These are phyloP conservation scores for Pseudocercospora fuligena DNA, from an alignment of 2,329 filamentous ascomycete genomes.

Conservation along the genomic window DNA sequence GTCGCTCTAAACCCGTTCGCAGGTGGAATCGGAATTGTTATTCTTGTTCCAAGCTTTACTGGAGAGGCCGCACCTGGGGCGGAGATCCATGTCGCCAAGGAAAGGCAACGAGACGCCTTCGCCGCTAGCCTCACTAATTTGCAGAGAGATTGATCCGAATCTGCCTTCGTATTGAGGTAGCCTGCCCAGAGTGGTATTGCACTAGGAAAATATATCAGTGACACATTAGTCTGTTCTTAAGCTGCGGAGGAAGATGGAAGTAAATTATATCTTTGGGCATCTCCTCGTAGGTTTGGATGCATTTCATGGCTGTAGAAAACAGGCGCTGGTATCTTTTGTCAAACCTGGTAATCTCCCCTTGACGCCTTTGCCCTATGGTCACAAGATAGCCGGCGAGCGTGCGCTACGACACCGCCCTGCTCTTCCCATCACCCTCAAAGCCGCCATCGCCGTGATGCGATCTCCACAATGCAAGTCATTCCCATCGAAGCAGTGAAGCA, in stretches of 20 bases:
- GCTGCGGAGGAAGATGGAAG: background rate
- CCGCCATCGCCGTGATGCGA: slow-evolving; percentile 7
- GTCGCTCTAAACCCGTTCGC: no score
- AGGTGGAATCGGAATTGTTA: no score
- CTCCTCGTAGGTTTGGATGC: slow-evolving; percentile 4
- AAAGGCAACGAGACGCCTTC: no score
- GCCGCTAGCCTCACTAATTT: no score
- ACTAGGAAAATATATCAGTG: background rate
- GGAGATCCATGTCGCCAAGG: no score
- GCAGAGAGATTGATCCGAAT: no score
- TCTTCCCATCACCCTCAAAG: slow-evolving; percentile 3
- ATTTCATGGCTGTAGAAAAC: slow-evolving; percentile 14
- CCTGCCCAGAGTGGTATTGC: background rate
- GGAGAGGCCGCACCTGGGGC: no score
- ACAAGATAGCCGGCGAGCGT: slow-evolving; percentile 7
- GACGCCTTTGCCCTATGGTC: slow-evolving; percentile 10
- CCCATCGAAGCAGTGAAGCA: slow-evolving; percentile 12
- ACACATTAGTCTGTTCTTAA: no score
- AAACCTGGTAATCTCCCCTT: slow-evolving; percentile 10
- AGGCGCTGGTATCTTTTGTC: slow-evolving; percentile 8
- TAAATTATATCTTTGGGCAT: background rate
- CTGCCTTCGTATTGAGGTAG: no score
- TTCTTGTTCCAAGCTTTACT: no score
- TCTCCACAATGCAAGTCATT: slow-evolving; percentile 10
- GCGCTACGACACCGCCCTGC: slow-evolving; percentile 9